A percentile compares a stretch with the other conserved stretches of the same genome.
These are phyloP conservation scores for Helichrysum umbraculigerum DNA, from an alignment of 129 eudicot species.

Conservation along the genomic window DNA sequence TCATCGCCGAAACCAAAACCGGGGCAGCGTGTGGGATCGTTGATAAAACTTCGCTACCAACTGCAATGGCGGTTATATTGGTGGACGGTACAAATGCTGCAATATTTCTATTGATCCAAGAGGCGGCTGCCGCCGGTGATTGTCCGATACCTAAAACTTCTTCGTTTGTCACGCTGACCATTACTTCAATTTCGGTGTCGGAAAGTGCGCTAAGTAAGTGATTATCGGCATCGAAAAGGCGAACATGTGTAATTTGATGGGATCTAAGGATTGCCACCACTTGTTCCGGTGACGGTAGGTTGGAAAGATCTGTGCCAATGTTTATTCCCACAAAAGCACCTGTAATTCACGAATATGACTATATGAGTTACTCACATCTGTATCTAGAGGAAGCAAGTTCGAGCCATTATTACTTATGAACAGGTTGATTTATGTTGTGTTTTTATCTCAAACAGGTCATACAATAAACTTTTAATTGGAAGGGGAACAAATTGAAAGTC, in stretches of 20 bases:
- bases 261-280: constrained; percentile 62
- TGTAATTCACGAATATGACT: constrained; percentile 28
- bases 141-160: constrained; percentile 72
- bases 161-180: constrained; percentile 71
- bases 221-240: constrained; percentile 77
- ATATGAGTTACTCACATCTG: neutral
- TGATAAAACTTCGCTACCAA: constrained; percentile 78
- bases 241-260: constrained; percentile 64
- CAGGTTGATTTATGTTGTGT: neutral
- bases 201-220: constrained; percentile 75
- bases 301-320: constrained; percentile 68
- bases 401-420: neutral
- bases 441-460: neutral
- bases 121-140: constrained; percentile 63
- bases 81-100: constrained; percentile 81
- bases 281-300: constrained; percentile 66
- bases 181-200: constrained; percentile 68
- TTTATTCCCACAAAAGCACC: constrained; percentile 75
- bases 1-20: constrained; percentile 65
- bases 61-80: constrained; percentile 76
- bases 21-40: constrained; percentile 71
- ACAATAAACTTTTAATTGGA: neutral
- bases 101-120: constrained; percentile 69
- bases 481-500: neutral
- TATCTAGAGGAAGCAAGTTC: neutral